Base-by-base conservation (phyloP, 768 basidiomycete species). In the Phlebiopsis flavidoalba region DNA sequence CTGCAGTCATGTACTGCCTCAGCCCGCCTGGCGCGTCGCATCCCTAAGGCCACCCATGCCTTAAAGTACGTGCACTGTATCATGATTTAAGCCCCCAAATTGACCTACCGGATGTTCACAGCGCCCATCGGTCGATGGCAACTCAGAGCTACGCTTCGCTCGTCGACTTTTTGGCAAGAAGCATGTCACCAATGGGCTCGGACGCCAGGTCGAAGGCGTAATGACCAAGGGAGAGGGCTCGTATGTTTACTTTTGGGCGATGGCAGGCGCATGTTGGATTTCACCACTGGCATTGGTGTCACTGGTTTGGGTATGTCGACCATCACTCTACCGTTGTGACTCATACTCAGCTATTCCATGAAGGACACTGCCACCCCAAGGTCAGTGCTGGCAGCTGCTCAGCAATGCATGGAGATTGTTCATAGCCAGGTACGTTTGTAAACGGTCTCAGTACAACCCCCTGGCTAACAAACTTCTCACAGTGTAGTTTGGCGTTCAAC, bases 401-500 rank as follows among this genome's bases (percentile, higher is more conserved):
- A 91, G 52, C 93, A 97, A 70, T 92, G 90, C 70, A 81, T 87
- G 78, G 82, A 82, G 33, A 77, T 93, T 52, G 89, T 93, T 4
- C 91, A 93, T 64, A 84, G 77, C 35, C 91, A 93, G 76, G 91
- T 92, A 66, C 53, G 74, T 62, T 45, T 50, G 33, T 58, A 31
- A 31, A 31, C 26, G 6, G 26, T 14, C 22, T n/a, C 22, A 26
- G n/a, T 59, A 53, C 33, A 26, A 33, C 33, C 37, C 36, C 12
- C 53, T 21, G 22, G 60, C 35, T 26, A 15, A 17, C 49, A 24
- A 24, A 31, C 22, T 8, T 53, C 24, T 12, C 31, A 50, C 67
- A 95, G 91, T 91, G 91, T 73, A 91, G 90, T 76, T 93, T 97
- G 67, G 89, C 87, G 5, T 89, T 92, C 78, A 87, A 92, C 66